Conservation (phyloP, 257 asterid genomes). For the Leptodermis oblonga region DNA sequence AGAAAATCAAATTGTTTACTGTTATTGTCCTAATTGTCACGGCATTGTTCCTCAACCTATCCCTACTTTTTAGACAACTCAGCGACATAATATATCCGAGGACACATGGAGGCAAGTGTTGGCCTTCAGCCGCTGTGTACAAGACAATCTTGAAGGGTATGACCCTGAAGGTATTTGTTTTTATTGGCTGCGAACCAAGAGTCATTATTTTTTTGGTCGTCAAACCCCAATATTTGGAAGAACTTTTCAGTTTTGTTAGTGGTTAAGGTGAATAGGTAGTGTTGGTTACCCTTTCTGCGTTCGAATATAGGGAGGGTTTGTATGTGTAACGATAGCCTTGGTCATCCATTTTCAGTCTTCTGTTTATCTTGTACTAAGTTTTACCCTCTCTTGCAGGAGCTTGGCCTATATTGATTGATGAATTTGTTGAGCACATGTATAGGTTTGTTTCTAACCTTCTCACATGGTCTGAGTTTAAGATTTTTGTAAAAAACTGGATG, state of each 20-base stretch:
- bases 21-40: constrained; percentile 1
- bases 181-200: neutral
- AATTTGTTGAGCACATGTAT: constrained; percentile 92
- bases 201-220: neutral
- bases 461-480: neutral
- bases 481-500: neutral
- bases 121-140: constrained; percentile 89
- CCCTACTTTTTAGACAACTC: constrained; percentile 49
- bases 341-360: constrained; percentile 15
- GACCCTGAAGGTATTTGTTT: constrained; percentile 80
- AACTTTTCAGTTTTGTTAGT: neutral
- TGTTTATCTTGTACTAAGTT: constrained; percentile 6
- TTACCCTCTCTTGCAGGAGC: constrained; percentile 56
- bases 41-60: neutral
- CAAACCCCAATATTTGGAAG: too few relatives aligned
- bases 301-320: neutral
- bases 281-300: neutral
- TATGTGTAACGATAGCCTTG: neutral
- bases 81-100: constrained; percentile 88
- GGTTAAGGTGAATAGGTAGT: neutral
- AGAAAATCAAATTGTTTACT: neutral
- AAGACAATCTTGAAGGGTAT: constrained; percentile 90
- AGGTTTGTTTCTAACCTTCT: constrained; percentile 43
- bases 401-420: constrained; percentile 95
- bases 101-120: constrained; percentile 96